phyloP scores from a whole-genome alignment of 164 flowering plant species.

The Hamamelis virginiana region DNA sequence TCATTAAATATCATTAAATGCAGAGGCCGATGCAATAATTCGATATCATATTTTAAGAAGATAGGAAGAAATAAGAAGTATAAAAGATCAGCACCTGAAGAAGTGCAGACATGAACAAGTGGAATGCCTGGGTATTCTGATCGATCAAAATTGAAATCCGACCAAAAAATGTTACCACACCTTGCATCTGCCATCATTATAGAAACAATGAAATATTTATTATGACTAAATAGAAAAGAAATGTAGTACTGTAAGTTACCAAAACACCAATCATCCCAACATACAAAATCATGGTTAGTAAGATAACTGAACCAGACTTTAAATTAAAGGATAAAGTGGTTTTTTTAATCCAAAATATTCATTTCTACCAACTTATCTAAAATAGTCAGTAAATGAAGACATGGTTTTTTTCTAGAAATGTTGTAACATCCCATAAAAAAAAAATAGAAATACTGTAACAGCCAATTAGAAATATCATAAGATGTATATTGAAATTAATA shows the following conservation, averaged over 20 bases:
- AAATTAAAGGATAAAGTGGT: background rate
- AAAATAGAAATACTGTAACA: too few relatives aligned
- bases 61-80: background rate
- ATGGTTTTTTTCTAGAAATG: too few relatives aligned
- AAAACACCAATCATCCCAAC: background rate
- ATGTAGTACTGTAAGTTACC: background rate
- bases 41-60: background rate
- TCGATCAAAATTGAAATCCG: constrained; percentile 78
- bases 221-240: background rate
- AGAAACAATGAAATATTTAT: background rate
- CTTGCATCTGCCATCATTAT: constrained; percentile 71
- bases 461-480: too few relatives aligned
- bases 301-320: background rate
- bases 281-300: too few relatives aligned
- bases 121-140: constrained; percentile 93
- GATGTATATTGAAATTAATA: too few relatives aligned
- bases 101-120: constrained; percentile 91
- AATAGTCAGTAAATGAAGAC: too few relatives aligned
- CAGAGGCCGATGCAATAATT: background rate
- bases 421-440: too few relatives aligned
- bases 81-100: constrained; percentile 59
- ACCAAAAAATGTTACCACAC: constrained; percentile 83
- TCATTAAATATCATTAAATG: background rate
- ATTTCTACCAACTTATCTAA: too few relatives aligned
- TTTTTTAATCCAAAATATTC: too few relatives aligned